Percentiles rank a stretch among this genome's conserved stretches.
These are phyloP conservation scores for Neonectria faginata DNA, from an alignment of 2,329 filamentous ascomycete species.

Conservation along the genomic window DNA sequence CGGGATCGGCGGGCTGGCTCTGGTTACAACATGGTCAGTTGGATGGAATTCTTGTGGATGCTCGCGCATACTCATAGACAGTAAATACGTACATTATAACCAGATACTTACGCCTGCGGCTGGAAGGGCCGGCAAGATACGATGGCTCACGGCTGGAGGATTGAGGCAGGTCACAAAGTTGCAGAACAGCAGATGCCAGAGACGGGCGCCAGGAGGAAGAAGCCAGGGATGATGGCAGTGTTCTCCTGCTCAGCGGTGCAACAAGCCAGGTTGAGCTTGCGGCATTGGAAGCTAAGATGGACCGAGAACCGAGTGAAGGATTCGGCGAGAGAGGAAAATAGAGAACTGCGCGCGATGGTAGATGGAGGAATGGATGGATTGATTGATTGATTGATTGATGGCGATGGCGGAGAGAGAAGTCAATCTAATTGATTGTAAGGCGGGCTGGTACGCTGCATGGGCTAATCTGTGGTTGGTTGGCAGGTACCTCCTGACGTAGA, in stretches of 20 bases:
- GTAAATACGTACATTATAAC: background rate
- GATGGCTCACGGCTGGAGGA: conserved; percentile 6
- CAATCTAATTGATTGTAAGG: conserved; percentile 13
- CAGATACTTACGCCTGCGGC: background rate
- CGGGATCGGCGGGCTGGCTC: conserved; percentile 2
- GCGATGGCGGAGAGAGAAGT: conserved; percentile 23
- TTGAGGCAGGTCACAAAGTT: conserved; percentile 4
- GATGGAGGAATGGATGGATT: background rate
- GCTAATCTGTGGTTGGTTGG: conserved; percentile 22
- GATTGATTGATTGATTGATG: conserved; percentile 5
- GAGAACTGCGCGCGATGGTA: background rate
- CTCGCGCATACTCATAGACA: background rate
- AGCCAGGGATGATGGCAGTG: conserved; percentile 7
- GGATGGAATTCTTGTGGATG: background rate
- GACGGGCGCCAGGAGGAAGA: conserved; percentile 8
- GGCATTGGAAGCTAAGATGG: conserved; percentile 12
- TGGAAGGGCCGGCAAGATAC: background rate
- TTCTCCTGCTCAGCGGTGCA: conserved; percentile 15
- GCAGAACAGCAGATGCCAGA: conserved; percentile 1
- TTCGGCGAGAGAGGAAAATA: background rate
- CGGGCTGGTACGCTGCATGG: conserved; percentile 21
- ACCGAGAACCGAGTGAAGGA: background rate
- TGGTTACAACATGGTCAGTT: conserved; percentile 10
- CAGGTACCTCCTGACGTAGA: conserved; percentile 21
- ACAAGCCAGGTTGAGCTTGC: background rate